Evolutionary conservation across 1,284 basidiomycete species (phyloP), one percentile per base, ranked within the genome.

Genomic region (Trametes hirsuta): DNA sequence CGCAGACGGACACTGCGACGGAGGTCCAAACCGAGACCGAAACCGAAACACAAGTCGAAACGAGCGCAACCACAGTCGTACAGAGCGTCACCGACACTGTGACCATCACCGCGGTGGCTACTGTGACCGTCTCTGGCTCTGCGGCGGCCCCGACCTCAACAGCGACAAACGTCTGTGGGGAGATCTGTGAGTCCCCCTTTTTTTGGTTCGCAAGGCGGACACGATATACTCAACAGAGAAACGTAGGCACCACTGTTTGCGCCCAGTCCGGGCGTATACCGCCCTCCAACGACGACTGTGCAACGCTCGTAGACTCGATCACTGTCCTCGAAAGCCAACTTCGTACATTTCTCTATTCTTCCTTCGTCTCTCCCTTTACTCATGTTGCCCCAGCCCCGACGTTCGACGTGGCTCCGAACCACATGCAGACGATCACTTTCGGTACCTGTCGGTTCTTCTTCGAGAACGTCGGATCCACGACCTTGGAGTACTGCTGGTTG

Each of bases 361-460:
- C 24, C 1, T 46, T 18, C 2, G 15, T 25, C 8, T n/a, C 21
- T 5, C 30, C 34, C 34, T 3, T 47, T 12, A 12, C 24, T 11
- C n/a, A 35, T 25, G 22, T 15, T 6, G 8, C 6, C 14, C 6
- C 58, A 66, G 72, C 64, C 45, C 62, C 72, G 30, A 69, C 67
- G 3, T 74, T 72, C 68, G 53, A 55, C 41, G 71, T 72, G n/a
- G 51, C 61, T 12, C 61, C 67, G 14, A 47, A 61, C 52, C 66
- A 63, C 59, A 66, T 64, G 25, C 66, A 71, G 55, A 65, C 66
- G 47, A 66, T 73, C 53, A 59, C 68, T n/a, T 72, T 69, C 63
- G 66, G 70, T 30, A 73, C 72, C 6, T 73, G 71, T 58, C 67
- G 68, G 37, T 64, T 69, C 60, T 71, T 68, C 65, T 70, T 71